phyloP scores from a whole-genome alignment of 352 stramenopile species.

The Phytophthora cryptogea region DNA sequence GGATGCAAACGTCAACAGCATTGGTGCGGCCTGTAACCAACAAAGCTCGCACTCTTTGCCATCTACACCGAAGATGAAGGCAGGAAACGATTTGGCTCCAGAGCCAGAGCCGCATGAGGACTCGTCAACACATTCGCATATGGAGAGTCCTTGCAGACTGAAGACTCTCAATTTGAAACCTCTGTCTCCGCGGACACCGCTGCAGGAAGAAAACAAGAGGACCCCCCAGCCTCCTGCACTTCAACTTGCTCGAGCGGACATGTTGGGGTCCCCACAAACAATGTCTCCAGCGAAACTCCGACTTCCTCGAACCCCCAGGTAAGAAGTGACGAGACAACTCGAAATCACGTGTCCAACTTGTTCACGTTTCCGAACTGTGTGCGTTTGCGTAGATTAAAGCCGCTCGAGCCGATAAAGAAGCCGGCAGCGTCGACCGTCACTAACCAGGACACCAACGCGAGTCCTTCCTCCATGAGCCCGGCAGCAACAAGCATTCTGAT shows the following conservation, averaged over 20 bases:
- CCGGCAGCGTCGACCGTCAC: slow-evolving; percentile 17
- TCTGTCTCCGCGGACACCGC: neutral
- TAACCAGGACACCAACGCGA: slow-evolving; percentile 24
- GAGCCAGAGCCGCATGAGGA: slow-evolving; percentile 35
- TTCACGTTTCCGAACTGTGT: slow-evolving; percentile 3
- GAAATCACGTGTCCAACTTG: neutral
- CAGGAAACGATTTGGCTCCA: slow-evolving; percentile 9
- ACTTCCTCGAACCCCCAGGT: slow-evolving; percentile 32
- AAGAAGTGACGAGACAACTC: neutral
- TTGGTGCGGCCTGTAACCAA: slow-evolving; percentile 17
- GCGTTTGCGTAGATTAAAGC: slow-evolving; percentile 37
- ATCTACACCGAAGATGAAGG: slow-evolving; percentile 6
- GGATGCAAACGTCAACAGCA: neutral
- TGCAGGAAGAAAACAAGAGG: slow-evolving; percentile 3
- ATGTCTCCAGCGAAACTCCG: slow-evolving; percentile 13
- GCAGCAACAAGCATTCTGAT: slow-evolving; percentile 10
- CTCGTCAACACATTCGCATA: slow-evolving; percentile 15
- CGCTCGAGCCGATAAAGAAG: slow-evolving; percentile 36
- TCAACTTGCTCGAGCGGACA: slow-evolving; percentile 13
- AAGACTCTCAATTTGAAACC: slow-evolving; percentile 8
- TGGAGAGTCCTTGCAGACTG: slow-evolving; percentile 15
- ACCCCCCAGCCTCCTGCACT: slow-evolving; percentile 2
- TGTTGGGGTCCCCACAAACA: slow-evolving; percentile 4
- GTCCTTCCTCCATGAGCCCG: neutral
- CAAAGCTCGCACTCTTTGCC: slow-evolving; percentile 8